Base-by-base conservation (phyloP, 495 filamentous ascomycete species). In the Cairneyella variabilis region DNA sequence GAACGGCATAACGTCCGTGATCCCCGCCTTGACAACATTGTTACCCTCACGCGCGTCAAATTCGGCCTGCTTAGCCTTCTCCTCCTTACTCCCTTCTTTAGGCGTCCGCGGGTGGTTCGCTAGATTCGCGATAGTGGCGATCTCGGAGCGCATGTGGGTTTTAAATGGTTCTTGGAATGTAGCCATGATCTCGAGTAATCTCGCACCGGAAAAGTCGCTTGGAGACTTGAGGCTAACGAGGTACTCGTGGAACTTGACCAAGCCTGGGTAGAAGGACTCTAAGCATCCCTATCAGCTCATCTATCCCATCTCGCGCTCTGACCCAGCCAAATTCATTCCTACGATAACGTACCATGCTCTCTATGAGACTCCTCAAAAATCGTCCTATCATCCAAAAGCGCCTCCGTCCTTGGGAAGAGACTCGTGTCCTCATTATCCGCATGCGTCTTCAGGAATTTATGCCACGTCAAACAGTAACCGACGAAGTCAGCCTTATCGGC, bases 71-170 rank as follows among this genome's bases (percentile, higher is more conserved):
- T 67, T 62, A 18, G 42, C 42, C n/a, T 54, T 59, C 2, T 70
- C 67, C 64, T 73, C 70, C 41, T 71, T 62, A 0, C 71, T 67
- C 11, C 69, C 71, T 18, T 66, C 65, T 53, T 67, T 67, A 7
- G 75, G 73, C n/a, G 73, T 69, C 48, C 69, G 70, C 1, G 72
- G 65, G 55, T 79, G 75, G 3, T 65, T 60, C 7, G 74, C 56
- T 25, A 80, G 65, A 21, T 51, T 59, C 40, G 76, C 66, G 49
- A 82, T 79, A 32, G 76, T 79, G 14, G 60, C 48, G 57, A 80
- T 76, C 59, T 82, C 78, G 64, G 63, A 69, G 64, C 75, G 72
- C 65, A 82, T 77, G 64, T 81, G 78, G 3, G 55, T 41, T 56
- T 71, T 67, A 61, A 82, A 77, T 0, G 71, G 60, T 22, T 66